Evolutionary conservation across 148 eudicot genomes (phyloP).

Genomic region (Vaccinium corymbosum): DNA sequence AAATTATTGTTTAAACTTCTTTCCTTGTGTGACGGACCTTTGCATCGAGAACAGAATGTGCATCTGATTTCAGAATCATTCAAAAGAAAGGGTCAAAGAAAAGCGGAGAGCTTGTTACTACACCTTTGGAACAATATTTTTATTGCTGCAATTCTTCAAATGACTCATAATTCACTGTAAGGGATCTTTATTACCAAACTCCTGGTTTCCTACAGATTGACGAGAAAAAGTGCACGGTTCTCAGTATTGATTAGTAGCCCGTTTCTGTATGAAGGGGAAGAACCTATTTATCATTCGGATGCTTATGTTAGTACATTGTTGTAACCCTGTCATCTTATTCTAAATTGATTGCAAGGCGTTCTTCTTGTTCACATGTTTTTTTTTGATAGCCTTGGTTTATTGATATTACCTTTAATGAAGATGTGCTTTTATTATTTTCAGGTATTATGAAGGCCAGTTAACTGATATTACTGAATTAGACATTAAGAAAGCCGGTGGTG

Average conservation of each 20-base stretch:
- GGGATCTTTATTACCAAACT: not conserved
- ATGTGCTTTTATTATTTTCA: not conserved
- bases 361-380: not conserved
- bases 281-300: not conserved
- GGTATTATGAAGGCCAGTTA: constrained; percentile 21
- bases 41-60: not conserved
- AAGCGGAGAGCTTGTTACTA: not conserved
- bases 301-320: not conserved
- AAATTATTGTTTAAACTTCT: not conserved
- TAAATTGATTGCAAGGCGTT: not conserved
- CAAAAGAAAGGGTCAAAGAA: not conserved
- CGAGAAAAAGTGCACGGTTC: not conserved
- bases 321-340: not conserved
- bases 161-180: not conserved
- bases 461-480: constrained; percentile 14
- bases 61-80: constrained; percentile 1
- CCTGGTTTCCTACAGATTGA: not conserved
- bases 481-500: not conserved
- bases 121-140: not conserved
- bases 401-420: not conserved
- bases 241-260: not conserved
- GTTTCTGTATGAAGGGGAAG: not conserved
- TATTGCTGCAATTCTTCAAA: constrained; percentile 1
- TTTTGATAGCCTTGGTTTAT: not conserved
- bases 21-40: not conserved